A percentile compares a stretch with the other conserved stretches of the same genome.
phyloP scores from a whole-genome alignment of 345 rosid genomes.

The Aurinia saxatilis region DNA sequence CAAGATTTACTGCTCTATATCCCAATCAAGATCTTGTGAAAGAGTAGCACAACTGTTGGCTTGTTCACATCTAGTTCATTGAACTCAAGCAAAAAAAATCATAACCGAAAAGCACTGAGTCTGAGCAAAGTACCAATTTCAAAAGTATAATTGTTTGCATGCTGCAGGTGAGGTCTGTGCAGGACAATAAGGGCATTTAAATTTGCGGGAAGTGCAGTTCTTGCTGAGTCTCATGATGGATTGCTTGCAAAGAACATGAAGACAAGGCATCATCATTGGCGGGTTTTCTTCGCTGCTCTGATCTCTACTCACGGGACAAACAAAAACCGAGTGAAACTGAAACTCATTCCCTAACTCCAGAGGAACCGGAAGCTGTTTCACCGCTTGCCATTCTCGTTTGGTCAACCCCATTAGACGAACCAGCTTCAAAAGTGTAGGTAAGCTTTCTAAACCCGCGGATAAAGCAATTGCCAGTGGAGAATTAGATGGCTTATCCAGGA shows the following conservation, averaged over 20 bases:
- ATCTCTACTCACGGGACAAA: conserved; percentile 69
- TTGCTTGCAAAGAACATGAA: conserved; percentile 60
- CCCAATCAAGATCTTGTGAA: no score
- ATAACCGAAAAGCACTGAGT: not conserved
- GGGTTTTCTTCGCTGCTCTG: conserved; percentile 59
- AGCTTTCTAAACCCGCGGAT: conserved; percentile 57
- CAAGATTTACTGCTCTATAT: not conserved
- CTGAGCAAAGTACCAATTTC: not conserved
- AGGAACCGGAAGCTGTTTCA: conserved; percentile 63
- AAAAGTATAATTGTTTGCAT: conserved; percentile 51
- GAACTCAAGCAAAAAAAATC: not conserved
- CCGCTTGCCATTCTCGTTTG: conserved; percentile 52
- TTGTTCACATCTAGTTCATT: not conserved
- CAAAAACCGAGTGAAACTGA: conserved; percentile 60
- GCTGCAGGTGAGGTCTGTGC: conserved; percentile 34
- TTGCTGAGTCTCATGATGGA: conserved; percentile 49
- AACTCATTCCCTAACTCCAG: conserved; percentile 53
- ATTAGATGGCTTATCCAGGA: conserved; percentile 43
- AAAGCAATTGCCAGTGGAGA: conserved; percentile 44
- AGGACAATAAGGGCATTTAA: conserved; percentile 65
- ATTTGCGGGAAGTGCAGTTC: conserved; percentile 31
- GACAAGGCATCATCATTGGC: conserved; percentile 64
- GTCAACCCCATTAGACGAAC: conserved; percentile 48
- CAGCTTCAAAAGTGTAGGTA: conserved; percentile 58
- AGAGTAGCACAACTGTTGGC: no score